Evolutionary conservation across 331 rosid genomes (phyloP).

Genomic region (Rhamnella rubrinervis): DNA sequence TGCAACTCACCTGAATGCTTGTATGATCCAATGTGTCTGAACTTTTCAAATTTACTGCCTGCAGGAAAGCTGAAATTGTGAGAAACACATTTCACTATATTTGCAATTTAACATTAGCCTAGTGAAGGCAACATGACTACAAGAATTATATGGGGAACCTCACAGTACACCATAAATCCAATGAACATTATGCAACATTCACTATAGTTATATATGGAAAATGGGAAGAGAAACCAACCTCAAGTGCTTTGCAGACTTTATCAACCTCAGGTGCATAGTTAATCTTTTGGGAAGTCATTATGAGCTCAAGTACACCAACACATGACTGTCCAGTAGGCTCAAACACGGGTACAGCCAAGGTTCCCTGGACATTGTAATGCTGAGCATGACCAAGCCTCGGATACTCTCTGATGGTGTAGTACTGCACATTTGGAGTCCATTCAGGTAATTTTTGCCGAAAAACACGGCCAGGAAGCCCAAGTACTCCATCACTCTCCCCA

Average conservation of each 20-base stretch:
- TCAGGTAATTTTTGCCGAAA: conserved; percentile 79
- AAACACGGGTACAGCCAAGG: conserved; percentile 93
- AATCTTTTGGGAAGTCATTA: conserved; percentile 81
- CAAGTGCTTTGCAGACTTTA: conserved; percentile 92
- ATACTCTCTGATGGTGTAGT: conserved; percentile 79
- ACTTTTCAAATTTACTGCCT: conserved; percentile 92
- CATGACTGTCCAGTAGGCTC: conserved; percentile 78
- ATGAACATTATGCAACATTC: conserved; percentile 6
- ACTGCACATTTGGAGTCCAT: conserved; percentile 97
- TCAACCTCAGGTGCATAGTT: conserved; percentile 93
- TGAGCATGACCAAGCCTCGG: conserved; percentile 85
- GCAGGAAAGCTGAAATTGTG: conserved; percentile 43
- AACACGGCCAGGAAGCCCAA: conserved; percentile 92
- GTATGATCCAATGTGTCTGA: conserved; percentile 72
- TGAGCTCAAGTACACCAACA: conserved; percentile 88
- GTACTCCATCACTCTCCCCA: conserved; percentile 56
- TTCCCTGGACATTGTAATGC: conserved; percentile 84
- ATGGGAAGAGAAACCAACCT: conserved; percentile 53
- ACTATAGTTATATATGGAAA: conserved; percentile 18
- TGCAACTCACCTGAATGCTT: conserved; percentile 62
- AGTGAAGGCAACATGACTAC: background rate
- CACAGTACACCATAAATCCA: no score
- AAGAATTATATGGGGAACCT: conserved; percentile 1
- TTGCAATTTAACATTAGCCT: conserved; percentile 10
- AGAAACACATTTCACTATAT: conserved; percentile 23